phyloP scores from a whole-genome alignment of 2,329 filamentous ascomycete genomes.

The Epichloe gansuensis region DNA sequence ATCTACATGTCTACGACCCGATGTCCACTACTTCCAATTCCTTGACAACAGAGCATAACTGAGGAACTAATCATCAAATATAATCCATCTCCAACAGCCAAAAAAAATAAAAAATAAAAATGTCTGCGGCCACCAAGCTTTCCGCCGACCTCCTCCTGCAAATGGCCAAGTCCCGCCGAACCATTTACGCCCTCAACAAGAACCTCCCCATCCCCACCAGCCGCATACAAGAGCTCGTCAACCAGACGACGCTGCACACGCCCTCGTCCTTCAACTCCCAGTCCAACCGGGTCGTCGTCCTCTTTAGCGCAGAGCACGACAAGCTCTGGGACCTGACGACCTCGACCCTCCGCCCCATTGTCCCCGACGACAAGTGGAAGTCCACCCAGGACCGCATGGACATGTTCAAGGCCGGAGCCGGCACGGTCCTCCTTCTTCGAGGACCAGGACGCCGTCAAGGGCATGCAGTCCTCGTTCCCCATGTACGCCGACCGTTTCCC shows the following conservation, averaged over 20 bases:
- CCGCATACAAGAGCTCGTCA: constrained; percentile 52
- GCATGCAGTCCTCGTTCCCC: constrained; percentile 55
- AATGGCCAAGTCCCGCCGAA: constrained; percentile 54
- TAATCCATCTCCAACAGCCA: background rate
- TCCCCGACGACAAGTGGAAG: constrained; percentile 52
- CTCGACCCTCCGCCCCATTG: constrained; percentile 37
- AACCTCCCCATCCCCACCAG: constrained; percentile 37
- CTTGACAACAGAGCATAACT: constrained; percentile 6
- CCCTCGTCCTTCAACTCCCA: constrained; percentile 86
- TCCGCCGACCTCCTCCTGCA: constrained; percentile 44
- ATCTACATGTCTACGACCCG: no score
- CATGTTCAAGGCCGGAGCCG: constrained; percentile 58
- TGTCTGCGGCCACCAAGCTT: constrained; percentile 29
- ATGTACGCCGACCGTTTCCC: constrained; percentile 71
- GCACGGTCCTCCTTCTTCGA: constrained; percentile 80
- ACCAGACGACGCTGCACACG: constrained; percentile 50
- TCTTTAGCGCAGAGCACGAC: constrained; percentile 73
- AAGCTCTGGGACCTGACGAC: constrained; percentile 70
- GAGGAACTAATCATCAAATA: background rate
- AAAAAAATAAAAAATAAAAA: constrained; percentile 5
- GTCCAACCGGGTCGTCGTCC: constrained; percentile 62
- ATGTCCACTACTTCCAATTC: no score
- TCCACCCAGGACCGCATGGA: constrained; percentile 30
- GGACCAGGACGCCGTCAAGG: constrained; percentile 54
- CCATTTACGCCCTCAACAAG: constrained; percentile 55